Evolutionary conservation across 306 rosid genomes (phyloP).

Genomic region (Chamaecrista fasciculata): DNA sequence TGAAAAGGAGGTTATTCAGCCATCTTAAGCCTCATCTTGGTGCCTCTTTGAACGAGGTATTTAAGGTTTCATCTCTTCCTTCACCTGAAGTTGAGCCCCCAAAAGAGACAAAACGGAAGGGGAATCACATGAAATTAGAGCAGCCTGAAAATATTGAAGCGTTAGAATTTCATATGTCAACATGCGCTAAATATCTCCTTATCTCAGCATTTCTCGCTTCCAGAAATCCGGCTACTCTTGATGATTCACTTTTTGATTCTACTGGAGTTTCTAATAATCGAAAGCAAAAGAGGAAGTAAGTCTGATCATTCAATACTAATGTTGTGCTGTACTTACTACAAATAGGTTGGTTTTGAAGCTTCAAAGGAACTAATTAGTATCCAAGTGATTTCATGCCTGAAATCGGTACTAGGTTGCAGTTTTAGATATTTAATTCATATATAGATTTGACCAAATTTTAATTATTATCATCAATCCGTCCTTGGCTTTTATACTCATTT

Average conservation of each 20-base stretch:
- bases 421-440: constrained; percentile 2
- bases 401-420: background rate
- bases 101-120: constrained; percentile 52
- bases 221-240: constrained; percentile 94
- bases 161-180: constrained; percentile 77
- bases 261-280: constrained; percentile 73
- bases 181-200: constrained; percentile 89
- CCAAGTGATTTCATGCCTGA: constrained; percentile 6
- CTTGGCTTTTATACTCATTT: background rate
- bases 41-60: constrained; percentile 70
- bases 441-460: background rate
- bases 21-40: constrained; percentile 61
- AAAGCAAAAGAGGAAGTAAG: constrained; percentile 83
- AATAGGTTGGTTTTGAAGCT: background rate
- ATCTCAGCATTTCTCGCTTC: constrained; percentile 97
- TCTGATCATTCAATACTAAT: constrained; percentile 12
- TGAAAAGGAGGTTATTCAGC: constrained; percentile 56
- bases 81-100: constrained; percentile 43
- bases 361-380: background rate
- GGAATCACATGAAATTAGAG: constrained; percentile 44
- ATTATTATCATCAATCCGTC: background rate
- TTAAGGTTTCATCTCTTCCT: constrained; percentile 57
- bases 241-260: constrained; percentile 90
- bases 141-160: constrained; percentile 45
- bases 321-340: constrained; percentile 11